A percentile compares a stretch with the other conserved stretches of the same genome.
These are phyloP conservation scores for Rhynchosporium secalis DNA, from an alignment of 2,329 filamentous ascomycete genomes.

Conservation along the genomic window DNA sequence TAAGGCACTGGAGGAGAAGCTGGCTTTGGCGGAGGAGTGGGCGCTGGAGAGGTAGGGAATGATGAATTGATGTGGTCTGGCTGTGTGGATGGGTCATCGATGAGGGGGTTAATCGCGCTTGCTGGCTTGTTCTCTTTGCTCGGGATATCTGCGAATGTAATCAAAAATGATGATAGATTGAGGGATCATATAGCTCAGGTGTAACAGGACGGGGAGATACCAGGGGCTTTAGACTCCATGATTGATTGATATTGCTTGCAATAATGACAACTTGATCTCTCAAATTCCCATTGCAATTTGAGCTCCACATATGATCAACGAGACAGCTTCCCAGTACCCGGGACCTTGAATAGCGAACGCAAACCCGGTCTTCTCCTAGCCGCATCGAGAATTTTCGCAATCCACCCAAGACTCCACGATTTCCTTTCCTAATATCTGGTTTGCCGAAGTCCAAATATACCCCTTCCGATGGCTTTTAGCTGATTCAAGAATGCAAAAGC, in stretches of 20 bases:
- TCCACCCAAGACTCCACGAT: background rate
- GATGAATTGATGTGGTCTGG: background rate
- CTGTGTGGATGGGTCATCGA: background rate
- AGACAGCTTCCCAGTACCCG: background rate
- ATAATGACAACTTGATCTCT: background rate
- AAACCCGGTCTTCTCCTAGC: background rate
- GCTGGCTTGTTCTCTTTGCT: background rate
- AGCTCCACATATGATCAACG: background rate
- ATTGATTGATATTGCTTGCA: background rate
- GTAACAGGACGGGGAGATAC: background rate
- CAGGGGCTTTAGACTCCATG: background rate
- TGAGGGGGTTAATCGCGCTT: background rate
- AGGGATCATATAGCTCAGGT: background rate
- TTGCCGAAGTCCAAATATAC: background rate
- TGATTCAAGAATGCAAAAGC: background rate
- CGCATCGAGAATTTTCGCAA: background rate
- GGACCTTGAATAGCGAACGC: background rate
- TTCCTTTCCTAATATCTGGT: too few relatives aligned
- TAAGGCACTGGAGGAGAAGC: slow-evolving; percentile 1
- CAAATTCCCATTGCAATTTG: background rate
- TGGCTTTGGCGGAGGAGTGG: background rate
- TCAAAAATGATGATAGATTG: background rate
- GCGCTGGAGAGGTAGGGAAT: slow-evolving; percentile 4
- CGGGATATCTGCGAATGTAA: background rate
- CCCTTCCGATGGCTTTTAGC: background rate